A percentile compares a stretch with the other conserved stretches of the same genome.
Conservation (phyloP, 2,329 filamentous ascomycete species). For the Cryphonectria nitschkei region DNA sequence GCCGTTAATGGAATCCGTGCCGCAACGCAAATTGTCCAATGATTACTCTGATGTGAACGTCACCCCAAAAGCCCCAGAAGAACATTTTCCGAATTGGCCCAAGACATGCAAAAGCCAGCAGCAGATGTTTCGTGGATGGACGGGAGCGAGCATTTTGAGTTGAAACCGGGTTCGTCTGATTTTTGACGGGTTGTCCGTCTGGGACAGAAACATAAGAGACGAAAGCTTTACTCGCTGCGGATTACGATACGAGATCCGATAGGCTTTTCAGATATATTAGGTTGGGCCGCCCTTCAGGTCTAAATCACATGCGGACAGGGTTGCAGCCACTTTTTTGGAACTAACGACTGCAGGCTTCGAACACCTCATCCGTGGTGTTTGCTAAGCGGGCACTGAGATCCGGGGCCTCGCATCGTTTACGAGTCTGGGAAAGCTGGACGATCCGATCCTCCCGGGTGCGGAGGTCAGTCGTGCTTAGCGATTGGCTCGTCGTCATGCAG, state of each 20-base stretch:
- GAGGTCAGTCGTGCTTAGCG: conserved; percentile 5
- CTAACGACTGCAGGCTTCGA: not conserved
- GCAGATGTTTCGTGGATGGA: not conserved
- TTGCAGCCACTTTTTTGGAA: not conserved
- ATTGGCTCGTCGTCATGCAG: conserved; percentile 21
- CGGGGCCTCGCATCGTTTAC: not conserved
- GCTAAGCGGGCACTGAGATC: not conserved
- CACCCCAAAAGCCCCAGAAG: not conserved
- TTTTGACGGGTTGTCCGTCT: conserved; percentile 1
- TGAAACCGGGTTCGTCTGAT: conserved; percentile 17
- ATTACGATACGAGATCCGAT: conserved; percentile 20
- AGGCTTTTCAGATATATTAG: conserved; percentile 20
- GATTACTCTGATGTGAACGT: not conserved
- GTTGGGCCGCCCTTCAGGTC: not conserved
- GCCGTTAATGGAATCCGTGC: not conserved
- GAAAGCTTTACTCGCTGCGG: not conserved
- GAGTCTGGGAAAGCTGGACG: not conserved
- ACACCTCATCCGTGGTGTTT: not conserved
- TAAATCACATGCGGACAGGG: not conserved
- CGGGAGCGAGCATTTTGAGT: not conserved
- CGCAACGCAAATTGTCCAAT: not conserved
- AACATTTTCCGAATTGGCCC: not conserved
- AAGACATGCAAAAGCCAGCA: not conserved
- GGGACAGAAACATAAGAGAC: not conserved
- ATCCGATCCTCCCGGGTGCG: not conserved